Base-by-base conservation (phyloP, 345 rosid species). In the Lenwebbia sp. region DNA sequence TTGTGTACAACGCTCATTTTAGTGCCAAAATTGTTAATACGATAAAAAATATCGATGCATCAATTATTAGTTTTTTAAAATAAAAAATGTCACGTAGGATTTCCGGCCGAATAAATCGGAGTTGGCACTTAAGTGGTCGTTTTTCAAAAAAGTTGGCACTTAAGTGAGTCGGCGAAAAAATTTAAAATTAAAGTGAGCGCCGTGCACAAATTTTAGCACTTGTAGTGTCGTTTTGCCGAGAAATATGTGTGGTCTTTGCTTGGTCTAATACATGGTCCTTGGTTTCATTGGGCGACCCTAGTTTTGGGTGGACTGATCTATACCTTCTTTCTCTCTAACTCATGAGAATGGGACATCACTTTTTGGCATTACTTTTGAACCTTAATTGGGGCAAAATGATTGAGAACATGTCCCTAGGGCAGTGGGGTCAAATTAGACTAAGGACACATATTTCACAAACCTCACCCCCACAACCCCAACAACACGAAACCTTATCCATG, bases 371-470 rank as follows among this genome's bases (percentile, higher is more conserved):
- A 87, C 88, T 85, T 85, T 84, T 86, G 87, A 87, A 87, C 89
- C 89, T 88, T 70, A 85, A 81, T 83, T 54, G 89, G 75, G 88
- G 82, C 53, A 85, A 41, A 86, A 86, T 89, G 87, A 89, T 88
- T 89, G 87, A 88, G 84, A 88, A 52, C 49, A 60, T 28, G 87
- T 52, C 86, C 85, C 85, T 60, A n/a, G 13, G 44, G 82, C 13
- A 14, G 92, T 89, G 89, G 91, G 92, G 90, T 83, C 85, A n/a
- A 65, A 86, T 86, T 88, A 86, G 88, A 83, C 84, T 87, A 88
- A 60, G 84, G 85, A 89, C 92, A 91, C 89, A 86, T 83, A 89
- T 87, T 84, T 81, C 47, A 78, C 56, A 53, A 53, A 74, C 87
- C 90, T 85, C 52, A 84, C 89, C 88, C 87, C 54, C 74, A 76